Conservation (phyloP, 192 early-diverging fungal species). For the Thamnidium elegans region DNA sequence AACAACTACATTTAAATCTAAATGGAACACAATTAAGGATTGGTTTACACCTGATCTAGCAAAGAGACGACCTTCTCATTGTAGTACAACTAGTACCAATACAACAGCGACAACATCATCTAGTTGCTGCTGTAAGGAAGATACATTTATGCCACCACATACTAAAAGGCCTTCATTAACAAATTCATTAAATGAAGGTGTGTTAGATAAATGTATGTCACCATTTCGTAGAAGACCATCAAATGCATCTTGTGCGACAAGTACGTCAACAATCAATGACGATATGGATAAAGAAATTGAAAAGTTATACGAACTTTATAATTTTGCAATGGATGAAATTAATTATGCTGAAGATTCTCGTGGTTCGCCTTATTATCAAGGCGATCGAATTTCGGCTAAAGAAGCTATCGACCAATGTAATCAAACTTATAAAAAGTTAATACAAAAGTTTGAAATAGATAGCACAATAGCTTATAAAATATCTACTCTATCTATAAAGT, state of each 20-base stretch:
- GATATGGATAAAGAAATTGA: conserved; percentile 3
- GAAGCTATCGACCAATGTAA: conserved; percentile 16
- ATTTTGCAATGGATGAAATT: conserved; percentile 12
- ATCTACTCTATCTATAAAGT: conserved; percentile 11
- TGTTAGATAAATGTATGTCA: conserved; percentile 7
- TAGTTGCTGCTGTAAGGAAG: not conserved
- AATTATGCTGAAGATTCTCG: conserved; percentile 20
- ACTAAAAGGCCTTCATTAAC: not conserved
- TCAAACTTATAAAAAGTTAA: not conserved
- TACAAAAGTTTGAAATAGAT: conserved; percentile 11
- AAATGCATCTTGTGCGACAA: conserved; percentile 5
- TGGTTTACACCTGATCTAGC: conserved; percentile 18
- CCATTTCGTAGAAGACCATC: conserved; percentile 12
- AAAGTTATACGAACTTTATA: conserved; percentile 10
- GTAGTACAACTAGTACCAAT: conserved; percentile 1
- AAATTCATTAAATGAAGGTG: not conserved
- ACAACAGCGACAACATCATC: not conserved
- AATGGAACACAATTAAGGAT: conserved; percentile 10
- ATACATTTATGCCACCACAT: not conserved
- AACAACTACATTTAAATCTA: conserved; percentile 5
- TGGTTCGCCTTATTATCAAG: conserved; percentile 14
- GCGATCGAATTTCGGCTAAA: conserved; percentile 8
- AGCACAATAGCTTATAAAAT: conserved; percentile 4
- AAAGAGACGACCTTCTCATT: conserved; percentile 9
- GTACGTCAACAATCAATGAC: not conserved